Conservation (phyloP, 768 basidiomycete species). For the Lactarius evosmus region DNA sequence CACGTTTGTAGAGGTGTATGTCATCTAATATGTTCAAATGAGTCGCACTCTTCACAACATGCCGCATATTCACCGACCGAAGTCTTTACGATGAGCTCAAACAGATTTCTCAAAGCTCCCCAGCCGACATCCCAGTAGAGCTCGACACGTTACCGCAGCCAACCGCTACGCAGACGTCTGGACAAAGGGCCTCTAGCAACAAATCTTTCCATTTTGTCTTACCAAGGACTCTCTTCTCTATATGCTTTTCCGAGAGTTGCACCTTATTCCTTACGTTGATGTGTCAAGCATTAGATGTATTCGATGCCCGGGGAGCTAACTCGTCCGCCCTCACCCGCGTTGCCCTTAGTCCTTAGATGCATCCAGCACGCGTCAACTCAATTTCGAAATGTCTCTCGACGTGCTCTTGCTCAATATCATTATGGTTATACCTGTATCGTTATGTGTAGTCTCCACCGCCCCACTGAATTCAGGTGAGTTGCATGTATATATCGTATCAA, state of each 20-base stretch:
- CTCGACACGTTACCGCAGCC: conserved; percentile 26
- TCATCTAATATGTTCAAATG: conserved; percentile 13
- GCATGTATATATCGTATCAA: conserved; percentile 2
- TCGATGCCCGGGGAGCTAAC: conserved; percentile 52
- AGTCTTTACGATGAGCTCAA: conserved; percentile 25
- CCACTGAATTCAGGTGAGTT: conserved; percentile 25
- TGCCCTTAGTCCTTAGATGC: not conserved
- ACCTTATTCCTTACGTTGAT: conserved; percentile 69
- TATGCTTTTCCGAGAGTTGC: conserved; percentile 73
- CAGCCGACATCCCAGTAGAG: too few species aligned
- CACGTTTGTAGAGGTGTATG: not conserved
- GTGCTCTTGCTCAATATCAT: conserved; percentile 59
- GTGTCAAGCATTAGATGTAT: conserved; percentile 58
- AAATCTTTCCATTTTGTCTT: conserved; percentile 50
- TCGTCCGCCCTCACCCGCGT: too few species aligned
- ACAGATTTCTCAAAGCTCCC: conserved; percentile 17
- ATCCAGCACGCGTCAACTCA: conserved; percentile 55
- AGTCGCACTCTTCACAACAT: conserved; percentile 22
- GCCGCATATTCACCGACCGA: conserved; percentile 24
- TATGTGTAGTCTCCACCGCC: conserved; percentile 54
- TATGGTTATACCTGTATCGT: conserved; percentile 59
- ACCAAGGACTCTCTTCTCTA: conserved; percentile 58
- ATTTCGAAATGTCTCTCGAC: conserved; percentile 66
- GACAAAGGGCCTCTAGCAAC: conserved; percentile 10
- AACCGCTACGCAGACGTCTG: conserved; percentile 4